phyloP scores from a whole-genome alignment of 306 rosid genomes.

The Delonix regia region DNA sequence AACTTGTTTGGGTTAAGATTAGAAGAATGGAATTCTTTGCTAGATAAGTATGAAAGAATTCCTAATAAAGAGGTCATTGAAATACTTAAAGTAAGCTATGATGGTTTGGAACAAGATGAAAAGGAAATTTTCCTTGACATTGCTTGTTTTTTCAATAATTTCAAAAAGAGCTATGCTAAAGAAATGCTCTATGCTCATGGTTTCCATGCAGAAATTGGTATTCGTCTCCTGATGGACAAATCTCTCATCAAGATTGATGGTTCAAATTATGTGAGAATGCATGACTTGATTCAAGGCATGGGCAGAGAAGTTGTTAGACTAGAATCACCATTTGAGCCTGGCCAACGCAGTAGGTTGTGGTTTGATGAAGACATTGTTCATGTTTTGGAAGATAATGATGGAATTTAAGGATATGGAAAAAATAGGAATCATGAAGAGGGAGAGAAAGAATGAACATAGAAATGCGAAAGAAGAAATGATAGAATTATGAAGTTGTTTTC shows the following conservation, averaged over 20 bases:
- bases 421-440: no score
- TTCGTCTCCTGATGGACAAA: slow-evolving; percentile 14
- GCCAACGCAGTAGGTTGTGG: slow-evolving; percentile 36
- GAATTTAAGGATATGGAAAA: no score
- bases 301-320: slow-evolving; percentile 29
- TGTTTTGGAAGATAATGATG: slow-evolving; percentile 21
- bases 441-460: no score
- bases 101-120: slow-evolving; percentile 18
- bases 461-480: no score
- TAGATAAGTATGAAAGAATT: not conserved
- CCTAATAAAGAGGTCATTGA: not conserved
- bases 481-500: no score
- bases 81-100: slow-evolving; percentile 18
- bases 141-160: slow-evolving; percentile 33
- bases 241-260: slow-evolving; percentile 26
- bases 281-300: slow-evolving; percentile 28
- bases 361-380: slow-evolving; percentile 9
- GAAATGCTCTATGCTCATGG: not conserved
- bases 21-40: slow-evolving; percentile 19
- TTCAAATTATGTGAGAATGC: not conserved
- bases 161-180: not conserved
- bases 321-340: slow-evolving; percentile 3
- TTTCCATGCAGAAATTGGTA: not conserved
- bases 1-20: not conserved
- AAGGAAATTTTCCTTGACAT: slow-evolving; percentile 25